phyloP scores from a whole-genome alignment of 306 rosid species.

The Boehmeria nivea region DNA sequence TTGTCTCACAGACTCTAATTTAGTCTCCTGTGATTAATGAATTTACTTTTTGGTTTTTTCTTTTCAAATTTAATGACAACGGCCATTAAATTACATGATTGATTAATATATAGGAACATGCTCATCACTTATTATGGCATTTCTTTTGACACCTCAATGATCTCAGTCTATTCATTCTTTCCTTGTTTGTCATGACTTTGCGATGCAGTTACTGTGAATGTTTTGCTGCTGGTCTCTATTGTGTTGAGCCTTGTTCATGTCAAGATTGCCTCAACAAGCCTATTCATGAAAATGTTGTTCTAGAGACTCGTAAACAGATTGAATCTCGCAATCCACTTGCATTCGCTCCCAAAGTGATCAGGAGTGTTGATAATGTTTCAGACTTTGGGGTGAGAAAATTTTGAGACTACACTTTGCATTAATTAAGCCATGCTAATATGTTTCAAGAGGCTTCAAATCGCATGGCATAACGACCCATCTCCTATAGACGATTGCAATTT shows the following conservation, averaged over 20 bases:
- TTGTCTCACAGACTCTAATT: no score
- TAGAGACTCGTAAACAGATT: constrained; percentile 26
- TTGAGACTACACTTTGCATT: background rate
- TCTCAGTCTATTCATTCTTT: background rate
- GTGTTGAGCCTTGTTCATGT: constrained; percentile 27
- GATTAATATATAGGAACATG: no score
- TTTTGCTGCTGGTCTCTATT: constrained; percentile 32
- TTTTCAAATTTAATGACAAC: no score
- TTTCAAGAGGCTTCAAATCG: constrained; percentile 14
- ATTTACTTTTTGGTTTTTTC: no score
- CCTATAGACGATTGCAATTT: constrained; percentile 1
- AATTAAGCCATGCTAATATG: background rate
- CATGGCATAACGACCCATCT: background rate
- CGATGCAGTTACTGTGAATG: constrained; percentile 28
- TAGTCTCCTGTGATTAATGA: no score
- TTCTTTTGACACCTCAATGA: no score
- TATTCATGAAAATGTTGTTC: constrained; percentile 17
- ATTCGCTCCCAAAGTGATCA: constrained; percentile 31
- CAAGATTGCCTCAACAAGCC: constrained; percentile 26
- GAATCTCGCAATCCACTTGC: constrained; percentile 31
- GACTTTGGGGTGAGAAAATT: constrained; percentile 17
- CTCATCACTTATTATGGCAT: no score
- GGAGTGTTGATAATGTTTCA: constrained; percentile 5
- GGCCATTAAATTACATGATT: no score
- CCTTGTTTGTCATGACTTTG: constrained; percentile 1